Base-by-base conservation (phyloP, 768 basidiomycete species). In the Lepiota brunneoincarnata region DNA sequence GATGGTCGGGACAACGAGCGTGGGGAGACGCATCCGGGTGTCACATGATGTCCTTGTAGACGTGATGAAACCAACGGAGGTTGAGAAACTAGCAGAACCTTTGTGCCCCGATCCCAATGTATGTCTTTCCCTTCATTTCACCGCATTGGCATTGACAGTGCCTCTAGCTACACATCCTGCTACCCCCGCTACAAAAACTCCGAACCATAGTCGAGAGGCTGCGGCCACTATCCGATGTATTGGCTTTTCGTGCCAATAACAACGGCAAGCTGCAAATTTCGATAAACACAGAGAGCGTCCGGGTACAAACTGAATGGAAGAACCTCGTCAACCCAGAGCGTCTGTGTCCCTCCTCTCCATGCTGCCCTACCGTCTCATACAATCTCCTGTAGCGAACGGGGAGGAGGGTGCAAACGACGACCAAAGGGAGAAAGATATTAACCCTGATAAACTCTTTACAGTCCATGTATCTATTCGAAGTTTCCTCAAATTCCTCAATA, bases 31-130 rank as follows among this genome's bases (percentile, higher is more conserved):
- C 39, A 78, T 91, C 37, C 76, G 79, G 41, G 81, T 94, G 18
- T 74, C 80, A 0, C 91, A 95, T 64, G 91, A 93, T 61, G 89
- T 94, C 24, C 79, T 80, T 59, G 88, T 94, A 53, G 88, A 89
- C 46, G 84, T 95, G 7, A 78, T 91, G 81, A 82, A 82, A 53
- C 87, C 87, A 1, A 72, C 73, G 0, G 93, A 94, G 54, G 81
- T 89, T 10, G 83, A 79, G 17, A 81, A 76, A 56, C 76, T 94
- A 51, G 77, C 73, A 23, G 93, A 94, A 64, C 93, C 93, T 1
- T 67, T 90, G 60, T 94, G 92, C 63, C 93, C 93, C 1, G 86
- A 89, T 26, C 90, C 92, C 14, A 89, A 94, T 56, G 93, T 91
- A 59, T 59, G 81, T 73, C 12, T 31, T 35, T 49, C 26, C 38